Conservation (phyloP, 495 filamentous ascomycete genomes). For the Aspergillus heteromorphus region DNA sequence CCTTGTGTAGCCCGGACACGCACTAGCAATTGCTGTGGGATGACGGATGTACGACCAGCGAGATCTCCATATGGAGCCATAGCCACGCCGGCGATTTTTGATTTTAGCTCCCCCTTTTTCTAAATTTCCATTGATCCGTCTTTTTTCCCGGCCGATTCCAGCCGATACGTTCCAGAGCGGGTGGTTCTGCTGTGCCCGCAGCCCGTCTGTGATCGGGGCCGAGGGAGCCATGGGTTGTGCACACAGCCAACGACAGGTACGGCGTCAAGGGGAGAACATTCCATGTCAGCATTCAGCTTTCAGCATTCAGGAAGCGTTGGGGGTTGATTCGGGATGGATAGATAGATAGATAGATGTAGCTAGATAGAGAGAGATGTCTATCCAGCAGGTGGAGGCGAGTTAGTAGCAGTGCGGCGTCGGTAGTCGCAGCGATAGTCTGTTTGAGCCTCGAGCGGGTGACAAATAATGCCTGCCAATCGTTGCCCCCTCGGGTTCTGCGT, state of each 20-base stretch:
- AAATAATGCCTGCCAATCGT: conserved; percentile 9
- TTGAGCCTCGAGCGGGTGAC: conserved; percentile 12
- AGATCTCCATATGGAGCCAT: background rate
- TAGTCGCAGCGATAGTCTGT: conserved; percentile 9
- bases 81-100: conserved; percentile 6
- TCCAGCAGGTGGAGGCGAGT: background rate
- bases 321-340: background rate
- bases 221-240: background rate
- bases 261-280: background rate
- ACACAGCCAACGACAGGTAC: no score
- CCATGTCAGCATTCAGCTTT: no score
- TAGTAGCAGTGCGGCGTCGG: conserved; percentile 5
- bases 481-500: conserved; percentile 5
- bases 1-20: conserved; percentile 7
- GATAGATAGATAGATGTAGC: background rate
- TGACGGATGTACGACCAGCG: conserved; percentile 12
- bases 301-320: no score
- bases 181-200: background rate
- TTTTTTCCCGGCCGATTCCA: background rate
- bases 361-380: no score
- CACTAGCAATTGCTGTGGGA: background rate
- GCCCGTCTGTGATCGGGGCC: background rate
- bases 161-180: background rate
- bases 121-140: background rate
- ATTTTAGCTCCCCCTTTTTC: background rate